A percentile compares a stretch with the other conserved stretches of the same genome.
Conservation (phyloP, 352 stramenopile species). For the Globisporangium recalcitrans region DNA sequence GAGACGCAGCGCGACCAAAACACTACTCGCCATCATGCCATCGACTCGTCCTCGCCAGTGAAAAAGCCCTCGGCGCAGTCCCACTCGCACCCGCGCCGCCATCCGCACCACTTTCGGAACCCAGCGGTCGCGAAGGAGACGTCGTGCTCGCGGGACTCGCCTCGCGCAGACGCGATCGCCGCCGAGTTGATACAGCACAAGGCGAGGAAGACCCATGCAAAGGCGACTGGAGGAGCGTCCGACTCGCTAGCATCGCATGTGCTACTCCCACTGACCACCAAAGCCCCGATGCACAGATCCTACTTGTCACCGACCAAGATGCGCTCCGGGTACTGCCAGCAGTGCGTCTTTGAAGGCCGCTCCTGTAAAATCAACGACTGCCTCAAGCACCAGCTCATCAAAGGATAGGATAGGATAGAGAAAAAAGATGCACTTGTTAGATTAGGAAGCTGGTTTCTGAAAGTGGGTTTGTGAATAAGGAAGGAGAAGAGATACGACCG, state of each 20-base stretch:
- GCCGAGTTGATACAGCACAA: background rate
- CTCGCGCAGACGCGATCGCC: constrained; percentile 10
- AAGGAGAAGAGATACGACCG: background rate
- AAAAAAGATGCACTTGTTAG: constrained; percentile 1
- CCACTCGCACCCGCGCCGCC: background rate
- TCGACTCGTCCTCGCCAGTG: constrained; percentile 7
- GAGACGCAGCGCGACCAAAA: background rate
- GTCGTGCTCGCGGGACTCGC: constrained; percentile 13
- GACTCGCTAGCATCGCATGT: background rate
- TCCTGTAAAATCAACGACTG: constrained; percentile 63
- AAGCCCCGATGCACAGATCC: constrained; percentile 7
- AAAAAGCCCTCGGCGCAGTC: background rate
- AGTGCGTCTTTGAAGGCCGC: constrained; percentile 48
- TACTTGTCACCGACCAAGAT: constrained; percentile 21
- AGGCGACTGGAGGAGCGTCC: background rate
- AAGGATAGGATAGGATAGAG: constrained; percentile 11
- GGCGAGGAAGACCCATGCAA: background rate
- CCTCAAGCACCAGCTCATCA: constrained; percentile 54
- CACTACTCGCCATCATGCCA: background rate
- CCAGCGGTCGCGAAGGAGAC: background rate
- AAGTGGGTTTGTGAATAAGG: background rate
- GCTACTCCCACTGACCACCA: background rate
- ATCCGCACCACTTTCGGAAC: constrained; percentile 11
- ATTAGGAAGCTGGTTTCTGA: constrained; percentile 1
- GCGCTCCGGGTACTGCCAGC: constrained; percentile 53